A percentile compares a stretch with the other conserved stretches of the same genome.
phyloP scores from a whole-genome alignment of 2,329 filamentous ascomycete species.

The Mycogone perniciosa region DNA sequence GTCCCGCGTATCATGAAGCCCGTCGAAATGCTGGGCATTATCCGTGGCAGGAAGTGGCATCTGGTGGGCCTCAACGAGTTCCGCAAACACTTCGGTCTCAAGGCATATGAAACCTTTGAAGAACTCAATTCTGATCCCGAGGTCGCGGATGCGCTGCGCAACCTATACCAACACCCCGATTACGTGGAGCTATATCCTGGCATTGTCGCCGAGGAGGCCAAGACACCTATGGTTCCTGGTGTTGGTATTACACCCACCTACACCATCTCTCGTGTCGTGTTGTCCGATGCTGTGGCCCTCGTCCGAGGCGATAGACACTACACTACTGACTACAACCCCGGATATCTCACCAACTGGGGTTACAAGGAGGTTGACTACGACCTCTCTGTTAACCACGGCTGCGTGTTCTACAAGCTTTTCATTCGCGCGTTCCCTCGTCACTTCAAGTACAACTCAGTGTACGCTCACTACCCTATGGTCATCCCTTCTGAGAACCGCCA shows the following conservation, averaged over 20 bases:
- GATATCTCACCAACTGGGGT: conserved; percentile 77
- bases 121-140: conserved; percentile 75
- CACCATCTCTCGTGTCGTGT: conserved; percentile 68
- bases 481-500: conserved; percentile 65
- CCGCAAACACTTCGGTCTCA: conserved; percentile 72
- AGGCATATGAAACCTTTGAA: conserved; percentile 70
- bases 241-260: conserved; percentile 70
- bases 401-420: conserved; percentile 79
- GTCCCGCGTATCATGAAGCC: conserved; percentile 68
- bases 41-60: conserved; percentile 72
- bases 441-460: conserved; percentile 71
- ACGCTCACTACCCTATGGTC: conserved; percentile 70
- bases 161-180: conserved; percentile 72
- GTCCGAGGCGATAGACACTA: conserved; percentile 75
- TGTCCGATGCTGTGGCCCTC: conserved; percentile 73
- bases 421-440: conserved; percentile 73
- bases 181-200: conserved; percentile 77
- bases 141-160: conserved; percentile 57
- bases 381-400: conserved; percentile 68
- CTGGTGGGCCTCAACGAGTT: conserved; percentile 78
- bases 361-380: conserved; percentile 70
- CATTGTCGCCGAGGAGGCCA: conserved; percentile 68
- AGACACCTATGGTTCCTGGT: conserved; percentile 65
- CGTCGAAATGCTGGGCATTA: conserved; percentile 74
- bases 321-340: conserved; percentile 68